These are phyloP conservation scores for Starmera dryadoides DNA, from an alignment of 805 yeast genomes.

Conservation along the genomic window DNA sequence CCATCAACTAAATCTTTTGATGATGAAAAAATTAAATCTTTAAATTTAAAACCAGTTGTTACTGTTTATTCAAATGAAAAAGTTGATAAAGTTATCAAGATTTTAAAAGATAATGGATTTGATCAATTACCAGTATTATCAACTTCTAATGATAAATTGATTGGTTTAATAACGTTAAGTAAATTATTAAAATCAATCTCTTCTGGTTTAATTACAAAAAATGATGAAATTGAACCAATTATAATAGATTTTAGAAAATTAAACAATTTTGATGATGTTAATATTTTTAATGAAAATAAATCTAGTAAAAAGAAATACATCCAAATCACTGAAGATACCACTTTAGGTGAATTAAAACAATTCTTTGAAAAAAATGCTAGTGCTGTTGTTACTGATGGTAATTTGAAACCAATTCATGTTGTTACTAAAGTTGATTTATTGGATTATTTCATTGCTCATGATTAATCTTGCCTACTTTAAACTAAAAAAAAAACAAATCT, in stretches of 20 bases:
- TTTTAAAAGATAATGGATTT: constrained; percentile 68
- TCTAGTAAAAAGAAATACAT: constrained; percentile 60
- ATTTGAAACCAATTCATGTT: constrained; percentile 68
- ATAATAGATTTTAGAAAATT: constrained; percentile 72
- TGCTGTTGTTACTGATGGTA: constrained; percentile 71
- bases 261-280: constrained; percentile 50
- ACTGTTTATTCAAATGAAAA: constrained; percentile 57
- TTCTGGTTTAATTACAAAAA: constrained; percentile 46
- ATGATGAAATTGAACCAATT: constrained; percentile 48
- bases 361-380: constrained; percentile 82
- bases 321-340: constrained; percentile 57
- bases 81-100: constrained; percentile 56
- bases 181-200: constrained; percentile 62
- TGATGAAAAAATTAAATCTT: constrained; percentile 56
- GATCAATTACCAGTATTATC: constrained; percentile 80
- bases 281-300: constrained; percentile 55
- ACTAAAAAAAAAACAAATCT: no score
- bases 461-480: constrained; percentile 1
- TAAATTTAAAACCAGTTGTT: constrained; percentile 74
- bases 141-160: constrained; percentile 38
- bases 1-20: constrained; percentile 36
- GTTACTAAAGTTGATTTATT: constrained; percentile 84
- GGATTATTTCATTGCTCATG: constrained; percentile 30
- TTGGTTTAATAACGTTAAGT: constrained; percentile 74
- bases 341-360: constrained; percentile 59